Evolutionary conservation across 257 asterid genomes (phyloP), one percentile per base, ranked within the genome.

Genomic region (Ophiorrhiza pumila): DNA sequence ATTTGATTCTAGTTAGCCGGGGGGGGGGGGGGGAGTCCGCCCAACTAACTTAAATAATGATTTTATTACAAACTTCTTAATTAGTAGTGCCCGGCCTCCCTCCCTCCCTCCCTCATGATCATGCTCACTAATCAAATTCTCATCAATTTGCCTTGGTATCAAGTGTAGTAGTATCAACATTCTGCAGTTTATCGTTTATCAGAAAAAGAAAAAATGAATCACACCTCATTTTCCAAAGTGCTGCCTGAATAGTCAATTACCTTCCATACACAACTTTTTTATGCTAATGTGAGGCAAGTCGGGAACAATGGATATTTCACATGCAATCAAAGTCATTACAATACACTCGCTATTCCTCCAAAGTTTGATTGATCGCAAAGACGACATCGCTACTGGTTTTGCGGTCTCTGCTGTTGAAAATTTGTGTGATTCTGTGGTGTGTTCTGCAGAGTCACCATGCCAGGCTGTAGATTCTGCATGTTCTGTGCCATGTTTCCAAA

Each of bases 371-470:
- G 32, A 63, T 12, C 17, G 1, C n/a, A 39, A 22, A 47, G n/a
- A n/a, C n/a, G n/a, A 18, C 29, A 60, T 85, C 85, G 83, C 79
- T 93, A 87, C 73, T 91, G 95, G 85, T 88, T 92, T 77, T 88
- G 98, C 18, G 92, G 89, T 77, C 98, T 82, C 81, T 91, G 97
- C 80, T 87, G 98, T 79, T 93, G 98, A 78, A 87, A 91, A 85
- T 84, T 89, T 62, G 93, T 86, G 72, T 87, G 98, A 61, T 80
- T 92, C 83, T 89, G 97, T 23, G 78, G 76, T 2, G 86, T 68
- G 80, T 87, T 91, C 78, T 90, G 98, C 83, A 88, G 85, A 53
- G 83, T 80, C 57, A 83, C 75, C 85, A 87, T 82, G 22, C 82
- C 85, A 47, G 81, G 79, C 74, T 91, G 98, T 55, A 89, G 76